A percentile compares a stretch with the other conserved stretches of the same genome.
Evolutionary conservation across 805 yeast species (phyloP).

Genomic region (Wickerhamomyces hampshirensis): DNA sequence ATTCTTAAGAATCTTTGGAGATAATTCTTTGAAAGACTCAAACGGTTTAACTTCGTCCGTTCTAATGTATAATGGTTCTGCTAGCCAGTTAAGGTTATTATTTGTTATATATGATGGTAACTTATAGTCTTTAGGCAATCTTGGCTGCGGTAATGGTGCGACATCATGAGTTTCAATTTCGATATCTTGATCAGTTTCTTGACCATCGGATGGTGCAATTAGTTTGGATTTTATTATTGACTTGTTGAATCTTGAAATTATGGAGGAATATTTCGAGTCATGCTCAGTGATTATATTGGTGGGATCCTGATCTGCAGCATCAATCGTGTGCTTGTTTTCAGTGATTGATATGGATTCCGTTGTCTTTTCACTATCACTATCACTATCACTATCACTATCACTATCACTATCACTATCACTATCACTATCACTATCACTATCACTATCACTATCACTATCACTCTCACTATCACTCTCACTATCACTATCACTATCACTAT

Average conservation of each 20-base stretch:
- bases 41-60: conserved; percentile 47
- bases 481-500: conserved; percentile 13
- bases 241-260: conserved; percentile 50
- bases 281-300: conserved; percentile 15
- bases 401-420: conserved; percentile 15
- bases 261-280: conserved; percentile 41
- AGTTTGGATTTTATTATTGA: conserved; percentile 26
- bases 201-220: conserved; percentile 17
- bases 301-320: conserved; percentile 7
- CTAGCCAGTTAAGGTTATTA: conserved; percentile 57
- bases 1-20: conserved; percentile 40
- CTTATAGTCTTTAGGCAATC: conserved; percentile 47
- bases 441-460: conserved; percentile 18
- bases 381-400: conserved; percentile 2
- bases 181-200: conserved; percentile 22
- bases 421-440: conserved; percentile 17
- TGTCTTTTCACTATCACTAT: conserved; percentile 5
- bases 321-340: too few species aligned
- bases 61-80: conserved; percentile 53
- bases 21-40: conserved; percentile 36
- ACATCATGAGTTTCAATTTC: conserved; percentile 38
- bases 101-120: conserved; percentile 31
- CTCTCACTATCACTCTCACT: conserved; percentile 7
- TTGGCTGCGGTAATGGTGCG: conserved; percentile 85
- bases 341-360: too few species aligned